These are phyloP conservation scores for Schrenkiella parvula DNA, from an alignment of 345 rosid species.

Conservation along the genomic window DNA sequence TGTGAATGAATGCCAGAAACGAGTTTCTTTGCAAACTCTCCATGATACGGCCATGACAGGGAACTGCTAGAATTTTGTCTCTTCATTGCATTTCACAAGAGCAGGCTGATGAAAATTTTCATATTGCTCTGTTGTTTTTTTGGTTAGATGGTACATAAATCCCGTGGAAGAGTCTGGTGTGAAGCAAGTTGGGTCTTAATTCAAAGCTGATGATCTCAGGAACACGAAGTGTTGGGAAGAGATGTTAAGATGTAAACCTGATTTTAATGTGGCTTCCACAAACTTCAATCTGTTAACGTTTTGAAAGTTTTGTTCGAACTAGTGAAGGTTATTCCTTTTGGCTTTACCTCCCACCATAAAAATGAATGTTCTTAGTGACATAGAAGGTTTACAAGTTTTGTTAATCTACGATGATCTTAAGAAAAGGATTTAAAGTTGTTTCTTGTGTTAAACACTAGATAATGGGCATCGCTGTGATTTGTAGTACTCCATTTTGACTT, in stretches of 20 bases:
- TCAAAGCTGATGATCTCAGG: conserved; percentile 22
- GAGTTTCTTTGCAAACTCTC: background rate
- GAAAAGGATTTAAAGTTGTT: conserved; percentile 12
- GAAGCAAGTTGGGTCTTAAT: conserved; percentile 24
- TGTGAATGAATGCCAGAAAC: background rate
- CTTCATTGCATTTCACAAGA: background rate
- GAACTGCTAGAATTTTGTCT: background rate
- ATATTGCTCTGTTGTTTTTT: background rate
- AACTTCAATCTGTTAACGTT: conserved; percentile 4
- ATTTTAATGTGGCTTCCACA: conserved; percentile 19
- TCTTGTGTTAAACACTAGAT: background rate
- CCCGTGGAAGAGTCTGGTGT: conserved; percentile 20
- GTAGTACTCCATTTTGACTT: background rate
- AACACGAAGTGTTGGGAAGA: conserved; percentile 26
- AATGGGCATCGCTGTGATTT: background rate
- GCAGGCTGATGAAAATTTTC: background rate
- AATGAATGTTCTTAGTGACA: conserved; percentile 3
- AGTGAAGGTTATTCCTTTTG: conserved; percentile 7
- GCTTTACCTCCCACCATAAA: background rate
- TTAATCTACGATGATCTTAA: conserved; percentile 3
- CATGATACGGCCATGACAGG: background rate
- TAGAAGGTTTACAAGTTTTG: conserved; percentile 17
- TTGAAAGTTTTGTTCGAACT: conserved; percentile 20
- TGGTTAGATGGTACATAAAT: conserved; percentile 24
- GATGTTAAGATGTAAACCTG: conserved; percentile 16